phyloP scores from a whole-genome alignment of 306 rosid species.

The Trifolium fragiferum region DNA sequence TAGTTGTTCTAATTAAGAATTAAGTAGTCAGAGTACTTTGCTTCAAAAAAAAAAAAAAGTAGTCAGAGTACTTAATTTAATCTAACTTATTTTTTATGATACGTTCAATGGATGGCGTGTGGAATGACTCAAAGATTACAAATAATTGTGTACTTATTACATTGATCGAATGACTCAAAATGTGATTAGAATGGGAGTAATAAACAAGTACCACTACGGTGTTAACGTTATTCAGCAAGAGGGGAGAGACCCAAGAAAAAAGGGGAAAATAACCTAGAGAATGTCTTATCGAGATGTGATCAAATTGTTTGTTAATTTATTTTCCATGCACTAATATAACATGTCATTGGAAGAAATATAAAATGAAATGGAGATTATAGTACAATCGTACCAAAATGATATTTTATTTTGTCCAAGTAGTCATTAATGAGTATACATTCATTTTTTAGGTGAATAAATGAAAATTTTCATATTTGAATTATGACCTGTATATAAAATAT shows the following conservation, averaged over 20 bases:
- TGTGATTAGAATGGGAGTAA: conserved; percentile 24
- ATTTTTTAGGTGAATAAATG: no score
- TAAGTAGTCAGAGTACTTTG: conserved; percentile 49
- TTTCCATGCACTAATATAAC: background rate
- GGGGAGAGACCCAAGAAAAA: conserved; percentile 49
- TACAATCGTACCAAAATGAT: no score
- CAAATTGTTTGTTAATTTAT: conserved; percentile 37
- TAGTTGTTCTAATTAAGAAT: conserved; percentile 46
- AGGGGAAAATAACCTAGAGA: conserved; percentile 49
- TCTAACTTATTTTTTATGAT: conserved; percentile 51
- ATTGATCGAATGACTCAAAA: conserved; percentile 36
- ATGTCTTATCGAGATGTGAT: conserved; percentile 58
- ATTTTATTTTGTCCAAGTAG: no score
- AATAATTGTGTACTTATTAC: conserved; percentile 33
- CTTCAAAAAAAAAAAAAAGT: no score
- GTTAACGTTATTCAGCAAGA: conserved; percentile 53
- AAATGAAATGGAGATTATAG: background rate
- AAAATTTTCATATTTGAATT: no score
- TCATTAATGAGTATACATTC: no score
- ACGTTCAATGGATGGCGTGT: conserved; percentile 47
- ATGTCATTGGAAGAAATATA: conserved; percentile 27
- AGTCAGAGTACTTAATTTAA: conserved; percentile 57
- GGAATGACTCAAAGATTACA: conserved; percentile 42
- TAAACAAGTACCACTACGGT: conserved; percentile 34
- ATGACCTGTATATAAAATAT: no score